A percentile compares a stretch with the other conserved stretches of the same genome.
Evolutionary conservation across 1,284 basidiomycete genomes (phyloP).

Genomic region (Pseudozyma pruni): DNA sequence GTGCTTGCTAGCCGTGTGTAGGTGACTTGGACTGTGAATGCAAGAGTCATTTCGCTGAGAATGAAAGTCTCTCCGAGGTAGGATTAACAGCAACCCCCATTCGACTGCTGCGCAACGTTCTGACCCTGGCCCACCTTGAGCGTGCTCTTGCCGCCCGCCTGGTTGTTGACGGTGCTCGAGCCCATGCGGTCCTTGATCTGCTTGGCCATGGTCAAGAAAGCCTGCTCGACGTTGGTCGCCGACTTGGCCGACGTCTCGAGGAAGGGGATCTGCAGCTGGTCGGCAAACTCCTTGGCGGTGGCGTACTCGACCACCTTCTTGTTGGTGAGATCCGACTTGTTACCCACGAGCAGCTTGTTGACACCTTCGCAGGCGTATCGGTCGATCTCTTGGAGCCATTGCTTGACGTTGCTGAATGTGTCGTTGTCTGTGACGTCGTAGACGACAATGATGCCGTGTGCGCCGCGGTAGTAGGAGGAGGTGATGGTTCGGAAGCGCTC

Average conservation of each 20-base stretch:
- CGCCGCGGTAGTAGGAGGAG: slow-evolving; percentile 89
- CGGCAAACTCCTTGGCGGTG: slow-evolving; percentile 81
- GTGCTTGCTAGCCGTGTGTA: background rate
- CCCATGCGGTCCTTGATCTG: slow-evolving; percentile 69
- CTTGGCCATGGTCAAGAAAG: slow-evolving; percentile 71
- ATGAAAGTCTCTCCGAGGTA: too few relatives aligned
- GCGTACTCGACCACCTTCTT: slow-evolving; percentile 99
- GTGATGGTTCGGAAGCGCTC: slow-evolving; percentile 81
- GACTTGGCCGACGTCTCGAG: slow-evolving; percentile 70
- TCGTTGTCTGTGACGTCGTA: slow-evolving; percentile 96
- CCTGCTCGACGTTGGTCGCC: slow-evolving; percentile 70
- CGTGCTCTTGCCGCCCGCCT: slow-evolving; percentile 62
- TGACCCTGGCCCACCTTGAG: slow-evolving; percentile 67
- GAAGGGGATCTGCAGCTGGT: slow-evolving; percentile 68
- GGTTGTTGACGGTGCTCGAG: slow-evolving; percentile 61
- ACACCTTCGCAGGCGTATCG: slow-evolving; percentile 98
- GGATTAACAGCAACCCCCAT: slow-evolving; percentile 66
- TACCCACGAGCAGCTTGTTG: slow-evolving; percentile 96
- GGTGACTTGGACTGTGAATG: background rate
- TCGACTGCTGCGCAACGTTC: slow-evolving; percentile 57
- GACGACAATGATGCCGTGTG: slow-evolving; percentile 94
- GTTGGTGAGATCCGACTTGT: slow-evolving; percentile 95
- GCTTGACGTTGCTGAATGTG: slow-evolving; percentile 98
- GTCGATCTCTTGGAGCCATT: slow-evolving; percentile 99
- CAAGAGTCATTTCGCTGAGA: too few relatives aligned